Conservation (phyloP, 2,329 filamentous ascomycete genomes). For the Cyphellophora attinorum region DNA sequence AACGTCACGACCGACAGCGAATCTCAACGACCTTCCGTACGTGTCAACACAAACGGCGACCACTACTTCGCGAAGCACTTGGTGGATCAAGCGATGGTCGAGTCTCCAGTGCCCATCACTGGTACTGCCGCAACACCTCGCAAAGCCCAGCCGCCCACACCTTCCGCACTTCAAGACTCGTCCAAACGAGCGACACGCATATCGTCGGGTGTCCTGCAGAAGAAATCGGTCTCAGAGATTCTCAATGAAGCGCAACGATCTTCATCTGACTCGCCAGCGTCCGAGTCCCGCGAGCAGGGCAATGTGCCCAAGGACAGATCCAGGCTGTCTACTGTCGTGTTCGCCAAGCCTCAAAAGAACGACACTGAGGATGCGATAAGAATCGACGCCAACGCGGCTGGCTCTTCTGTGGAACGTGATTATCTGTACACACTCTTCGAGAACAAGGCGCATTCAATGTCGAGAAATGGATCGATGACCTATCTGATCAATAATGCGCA, state of each 20-base stretch:
- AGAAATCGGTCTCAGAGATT: slow-evolving; percentile 66
- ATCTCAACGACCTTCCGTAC: slow-evolving; percentile 11
- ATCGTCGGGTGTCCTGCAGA: slow-evolving; percentile 59
- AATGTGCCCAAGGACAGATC: slow-evolving; percentile 41
- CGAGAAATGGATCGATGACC: slow-evolving; percentile 45
- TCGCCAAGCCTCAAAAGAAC: slow-evolving; percentile 55
- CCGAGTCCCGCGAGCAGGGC: slow-evolving; percentile 18
- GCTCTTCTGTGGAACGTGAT: slow-evolving; percentile 36
- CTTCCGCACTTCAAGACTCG: slow-evolving; percentile 25
- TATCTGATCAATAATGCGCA: slow-evolving; percentile 72
- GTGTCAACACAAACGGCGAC: slow-evolving; percentile 14
- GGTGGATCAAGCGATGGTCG: slow-evolving; percentile 14
- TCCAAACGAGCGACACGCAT: slow-evolving; percentile 58
- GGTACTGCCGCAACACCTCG: slow-evolving; percentile 16
- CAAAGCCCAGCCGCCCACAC: slow-evolving; percentile 20
- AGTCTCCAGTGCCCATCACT: slow-evolving; percentile 16
- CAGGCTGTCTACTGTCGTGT: slow-evolving; percentile 66
- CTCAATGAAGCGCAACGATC: slow-evolving; percentile 48
- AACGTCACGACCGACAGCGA: background rate
- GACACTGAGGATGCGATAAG: slow-evolving; percentile 28
- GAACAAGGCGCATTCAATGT: slow-evolving; percentile 47
- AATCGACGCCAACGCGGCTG: slow-evolving; percentile 37
- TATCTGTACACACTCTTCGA: slow-evolving; percentile 57
- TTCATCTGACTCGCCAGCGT: slow-evolving; percentile 23
- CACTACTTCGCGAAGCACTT: too few relatives aligned